Conservation (phyloP, 495 filamentous ascomycete species). For the Neurospora terricola region DNA sequence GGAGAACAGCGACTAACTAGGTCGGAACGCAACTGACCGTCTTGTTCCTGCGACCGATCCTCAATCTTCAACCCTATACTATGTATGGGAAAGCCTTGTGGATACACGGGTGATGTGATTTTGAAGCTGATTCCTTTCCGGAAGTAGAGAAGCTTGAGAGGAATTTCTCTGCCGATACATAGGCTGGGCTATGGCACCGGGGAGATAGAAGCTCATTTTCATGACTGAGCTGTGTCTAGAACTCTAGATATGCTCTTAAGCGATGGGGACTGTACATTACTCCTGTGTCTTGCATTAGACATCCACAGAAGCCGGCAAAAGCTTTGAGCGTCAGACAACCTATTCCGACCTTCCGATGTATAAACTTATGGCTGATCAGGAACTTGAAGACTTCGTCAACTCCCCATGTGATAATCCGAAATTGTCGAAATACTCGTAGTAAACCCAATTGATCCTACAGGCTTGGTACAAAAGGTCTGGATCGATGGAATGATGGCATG, state of each 20-base stretch:
- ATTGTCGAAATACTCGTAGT: neutral
- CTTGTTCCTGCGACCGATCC: neutral
- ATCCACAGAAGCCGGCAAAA: neutral
- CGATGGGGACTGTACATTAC: neutral
- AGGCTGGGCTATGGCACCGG: neutral
- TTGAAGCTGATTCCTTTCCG: neutral
- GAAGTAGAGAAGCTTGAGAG: neutral
- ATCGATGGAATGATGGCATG: neutral
- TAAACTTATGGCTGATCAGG: neutral
- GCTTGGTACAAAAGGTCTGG: neutral
- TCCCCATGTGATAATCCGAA: neutral
- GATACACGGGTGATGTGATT: neutral
- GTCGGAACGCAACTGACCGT: neutral
- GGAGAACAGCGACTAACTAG: neutral
- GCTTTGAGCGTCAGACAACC: neutral
- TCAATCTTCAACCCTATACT: neutral
- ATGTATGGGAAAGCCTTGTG: neutral
- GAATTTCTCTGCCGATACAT: neutral
- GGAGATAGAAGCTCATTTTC: neutral
- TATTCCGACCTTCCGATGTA: neutral
- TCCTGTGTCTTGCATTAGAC: neutral
- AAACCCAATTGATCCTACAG: neutral
- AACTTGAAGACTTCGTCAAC: neutral
- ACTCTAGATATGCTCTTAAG: neutral
- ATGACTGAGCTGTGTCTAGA: neutral